Percentiles rank a stretch among this genome's conserved stretches.
Evolutionary conservation across 1,284 basidiomycete genomes (phyloP).

Genomic region (Sporisorium graminicola): DNA sequence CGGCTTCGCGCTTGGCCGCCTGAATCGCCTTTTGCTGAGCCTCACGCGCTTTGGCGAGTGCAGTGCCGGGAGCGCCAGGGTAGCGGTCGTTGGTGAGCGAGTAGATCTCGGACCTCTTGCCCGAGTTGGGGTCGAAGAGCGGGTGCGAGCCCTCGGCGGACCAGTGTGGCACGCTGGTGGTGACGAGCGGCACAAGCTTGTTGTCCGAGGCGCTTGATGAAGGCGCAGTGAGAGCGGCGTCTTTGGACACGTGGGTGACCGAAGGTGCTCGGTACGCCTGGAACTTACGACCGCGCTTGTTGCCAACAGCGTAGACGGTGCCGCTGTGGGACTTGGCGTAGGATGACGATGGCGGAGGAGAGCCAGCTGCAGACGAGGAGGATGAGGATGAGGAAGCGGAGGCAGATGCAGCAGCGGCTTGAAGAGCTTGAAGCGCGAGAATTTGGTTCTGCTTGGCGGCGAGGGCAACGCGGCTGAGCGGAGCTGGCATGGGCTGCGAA

Average conservation of each 20-base stretch:
- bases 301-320: slow-evolving; percentile 11
- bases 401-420: slow-evolving; percentile 36
- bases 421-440: slow-evolving; percentile 46
- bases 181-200: slow-evolving; percentile 37
- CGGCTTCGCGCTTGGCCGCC: slow-evolving; percentile 51
- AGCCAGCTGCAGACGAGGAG: slow-evolving; percentile 36
- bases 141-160: slow-evolving; percentile 48
- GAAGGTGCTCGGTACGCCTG: slow-evolving; percentile 43
- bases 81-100: slow-evolving; percentile 65
- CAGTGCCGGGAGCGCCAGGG: slow-evolving; percentile 62
- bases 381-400: slow-evolving; percentile 35
- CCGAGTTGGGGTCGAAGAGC: slow-evolving; percentile 44
- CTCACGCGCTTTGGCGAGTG: slow-evolving; percentile 58
- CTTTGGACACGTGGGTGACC: slow-evolving; percentile 10
- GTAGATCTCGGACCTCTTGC: slow-evolving; percentile 53
- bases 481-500: slow-evolving; percentile 44
- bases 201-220: slow-evolving; percentile 3
- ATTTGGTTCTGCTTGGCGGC: slow-evolving; percentile 53
- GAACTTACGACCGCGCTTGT: slow-evolving; percentile 48
- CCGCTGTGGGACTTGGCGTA: slow-evolving; percentile 18
- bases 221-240: background rate
- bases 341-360: slow-evolving; percentile 37
- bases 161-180: slow-evolving; percentile 48
- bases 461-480: slow-evolving; percentile 43
- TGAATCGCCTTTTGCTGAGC: slow-evolving; percentile 47